A percentile compares a stretch with the other conserved stretches of the same genome.
These are phyloP conservation scores for Trichomonas vaginalis DNA, from an alignment of 208 protist species.

Conservation along the genomic window DNA sequence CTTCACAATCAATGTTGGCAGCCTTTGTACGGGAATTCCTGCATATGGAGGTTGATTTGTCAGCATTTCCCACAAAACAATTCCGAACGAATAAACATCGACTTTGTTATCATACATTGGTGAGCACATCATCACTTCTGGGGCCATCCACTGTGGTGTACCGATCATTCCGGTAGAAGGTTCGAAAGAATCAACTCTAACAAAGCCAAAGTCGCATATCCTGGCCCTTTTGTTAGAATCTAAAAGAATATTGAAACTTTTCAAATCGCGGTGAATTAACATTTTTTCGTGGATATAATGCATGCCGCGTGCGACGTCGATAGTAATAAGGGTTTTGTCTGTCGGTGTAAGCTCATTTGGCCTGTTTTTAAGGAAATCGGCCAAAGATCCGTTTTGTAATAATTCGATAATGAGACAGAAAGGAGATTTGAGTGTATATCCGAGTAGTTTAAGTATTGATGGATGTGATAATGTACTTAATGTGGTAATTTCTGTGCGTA, in stretches of 20 bases:
- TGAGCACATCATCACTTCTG: slow-evolving; percentile 9
- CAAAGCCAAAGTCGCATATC: slow-evolving; percentile 19
- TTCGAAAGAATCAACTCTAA: background rate
- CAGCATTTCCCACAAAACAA: slow-evolving; percentile 42
- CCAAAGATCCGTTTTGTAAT: background rate
- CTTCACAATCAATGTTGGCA: background rate
- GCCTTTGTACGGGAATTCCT: background rate
- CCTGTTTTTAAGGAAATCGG: background rate
- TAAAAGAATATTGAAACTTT: slow-evolving; percentile 38
- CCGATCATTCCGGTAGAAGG: slow-evolving; percentile 16
- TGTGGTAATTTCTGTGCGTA: background rate
- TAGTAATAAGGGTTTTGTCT: slow-evolving; percentile 22
- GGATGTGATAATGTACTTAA: background rate
- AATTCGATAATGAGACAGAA: background rate
- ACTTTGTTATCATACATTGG: slow-evolving; percentile 29
- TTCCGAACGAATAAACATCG: slow-evolving; percentile 43
- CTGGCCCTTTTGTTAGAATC: background rate
- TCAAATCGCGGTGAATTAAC: slow-evolving; percentile 43
- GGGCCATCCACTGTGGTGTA: slow-evolving; percentile 18
- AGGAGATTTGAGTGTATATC: background rate
- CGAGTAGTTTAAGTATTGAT: background rate
- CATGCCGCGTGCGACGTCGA: slow-evolving; percentile 38
- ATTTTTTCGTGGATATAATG: slow-evolving; percentile 38
- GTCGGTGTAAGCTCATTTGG: background rate
- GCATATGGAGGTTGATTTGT: slow-evolving; percentile 31